Conservation (phyloP, 257 asterid genomes). For the Cordia subcordata region DNA sequence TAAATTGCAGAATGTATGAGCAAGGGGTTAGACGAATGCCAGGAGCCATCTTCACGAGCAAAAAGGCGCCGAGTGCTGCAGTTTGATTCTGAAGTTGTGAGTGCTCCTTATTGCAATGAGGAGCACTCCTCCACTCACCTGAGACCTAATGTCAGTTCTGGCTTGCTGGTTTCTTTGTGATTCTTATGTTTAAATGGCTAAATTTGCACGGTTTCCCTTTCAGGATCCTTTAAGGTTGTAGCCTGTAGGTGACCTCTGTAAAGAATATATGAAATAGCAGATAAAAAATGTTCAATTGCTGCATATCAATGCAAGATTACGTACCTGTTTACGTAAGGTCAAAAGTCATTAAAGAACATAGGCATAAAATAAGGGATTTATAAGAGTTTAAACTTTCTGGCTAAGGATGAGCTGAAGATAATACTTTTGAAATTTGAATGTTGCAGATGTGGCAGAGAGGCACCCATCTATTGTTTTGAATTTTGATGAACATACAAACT, state of each 20-base stretch:
- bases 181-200: constrained; percentile 2
- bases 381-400: no score
- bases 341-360: no score
- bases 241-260: not conserved
- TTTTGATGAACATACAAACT: no score
- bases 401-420: no score
- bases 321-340: no score
- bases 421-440: no score
- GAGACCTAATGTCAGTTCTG: constrained; percentile 47
- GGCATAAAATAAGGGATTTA: no score
- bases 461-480: no score
- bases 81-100: constrained; percentile 47
- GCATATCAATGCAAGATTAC: no score
- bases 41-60: constrained; percentile 42
- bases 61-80: constrained; percentile 68
- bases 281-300: no score
- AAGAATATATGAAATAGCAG: no score
- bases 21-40: constrained; percentile 32
- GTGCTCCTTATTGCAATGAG: constrained; percentile 29
- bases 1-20: constrained; percentile 30
- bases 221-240: not conserved
- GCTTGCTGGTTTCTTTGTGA: not conserved
- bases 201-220: not conserved
- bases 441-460: no score
- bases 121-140: constrained; percentile 23